Base-by-base conservation (phyloP, 352 stramenopile genomes). In the Globisporangium camurandrum region DNA sequence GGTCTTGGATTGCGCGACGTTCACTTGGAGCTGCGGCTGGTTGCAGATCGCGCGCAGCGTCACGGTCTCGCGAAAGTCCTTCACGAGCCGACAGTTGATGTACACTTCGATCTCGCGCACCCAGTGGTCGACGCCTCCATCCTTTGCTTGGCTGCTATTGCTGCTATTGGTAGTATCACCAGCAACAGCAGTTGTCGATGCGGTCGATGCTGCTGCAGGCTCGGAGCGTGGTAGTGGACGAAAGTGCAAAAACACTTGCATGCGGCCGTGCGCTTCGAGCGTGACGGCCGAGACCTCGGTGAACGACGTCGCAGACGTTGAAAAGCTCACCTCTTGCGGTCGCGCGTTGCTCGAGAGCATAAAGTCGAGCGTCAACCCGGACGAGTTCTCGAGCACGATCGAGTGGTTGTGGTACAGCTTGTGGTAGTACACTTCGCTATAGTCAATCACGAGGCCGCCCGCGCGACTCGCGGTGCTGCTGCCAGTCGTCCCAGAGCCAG, bases 401-500 rank as follows among this genome's bases (percentile, higher is more conserved):
- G 83, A 94, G 66, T 94, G 83, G 45, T 94, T 94, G 52, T 92
- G 83, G 46, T 94, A 94, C 3, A 92, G 55, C 52, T 94, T 92
- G 72, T 92, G 69, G 48, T 92, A 94, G 54, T 89, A 94, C 3
- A 94, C 78, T 44, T 94, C 80, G 24, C 75, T 84, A 62, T 86
- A 91, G 53, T 94, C 83, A 30, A 94, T 86, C 41, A 83, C 66
- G 9, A 92, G 58, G 28, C 67, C 57, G n/a, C n/a, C n/a, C 16
- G 27, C 8, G 12, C 28, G 39, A 43, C 8, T 12, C 8, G 30
- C 2, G 8, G 30, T 12, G 14, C 30, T 34, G n/a, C n/a, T n/a
- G n/a, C n/a, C n/a, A n/a, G n/a, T n/a, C n/a, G n/a, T n/a, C n/a
- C n/a, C n/a, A n/a, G n/a, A n/a, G 30, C 30, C 30, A 14, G 30